Evolutionary conservation across 805 yeast species (phyloP), one percentile per base, ranked within the genome.

Genomic region (Yarrowia divulgata): DNA sequence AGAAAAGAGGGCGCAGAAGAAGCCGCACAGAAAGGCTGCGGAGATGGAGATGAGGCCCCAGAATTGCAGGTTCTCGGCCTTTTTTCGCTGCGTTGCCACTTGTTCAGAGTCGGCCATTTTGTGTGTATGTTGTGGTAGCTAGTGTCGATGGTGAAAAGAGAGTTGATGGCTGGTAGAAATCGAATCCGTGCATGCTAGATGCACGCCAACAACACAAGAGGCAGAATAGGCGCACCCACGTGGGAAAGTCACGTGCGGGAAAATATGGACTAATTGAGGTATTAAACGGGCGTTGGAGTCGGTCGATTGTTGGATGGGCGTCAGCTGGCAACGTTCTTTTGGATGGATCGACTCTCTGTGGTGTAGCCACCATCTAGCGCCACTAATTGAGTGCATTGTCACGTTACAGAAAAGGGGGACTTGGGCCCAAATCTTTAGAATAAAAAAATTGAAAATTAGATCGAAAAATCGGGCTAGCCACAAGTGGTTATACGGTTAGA

Each of bases 221-320:
- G 37, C 48, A 57, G 63, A 57, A 57, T 57, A 40, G 19, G 62
- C 48, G 63, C 63, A 57, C 60, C n/a, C 63, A 57, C 63, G 63
- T 57, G 63, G 63, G 37, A 9, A 14, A 40, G 46, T 37, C 60
- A 37, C 46, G 43, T 54, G 58, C 55, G 7, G n/a, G 4, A 19
- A 2, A 8, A 12, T 6, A 14, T 1, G 4, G 16, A 9, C 14
- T 10, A 50, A 10, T 12, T 52, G 45, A 19, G 58, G 58, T 37
- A 54, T 54, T 54, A n/a, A 54, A 1, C 29, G 29, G 4, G 29
- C 4, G 29, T 2, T 23, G 29, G 29, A 23, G 29, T 23, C 29
- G 2, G 29, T 23, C 3, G 29, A 23, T 23, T 23, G 29, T 2
- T n/a, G 4, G 29, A 23, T 4, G 4, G 35, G 52, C 16, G 14